phyloP scores from a whole-genome alignment of 345 rosid species.

The Angophora floribunda region DNA sequence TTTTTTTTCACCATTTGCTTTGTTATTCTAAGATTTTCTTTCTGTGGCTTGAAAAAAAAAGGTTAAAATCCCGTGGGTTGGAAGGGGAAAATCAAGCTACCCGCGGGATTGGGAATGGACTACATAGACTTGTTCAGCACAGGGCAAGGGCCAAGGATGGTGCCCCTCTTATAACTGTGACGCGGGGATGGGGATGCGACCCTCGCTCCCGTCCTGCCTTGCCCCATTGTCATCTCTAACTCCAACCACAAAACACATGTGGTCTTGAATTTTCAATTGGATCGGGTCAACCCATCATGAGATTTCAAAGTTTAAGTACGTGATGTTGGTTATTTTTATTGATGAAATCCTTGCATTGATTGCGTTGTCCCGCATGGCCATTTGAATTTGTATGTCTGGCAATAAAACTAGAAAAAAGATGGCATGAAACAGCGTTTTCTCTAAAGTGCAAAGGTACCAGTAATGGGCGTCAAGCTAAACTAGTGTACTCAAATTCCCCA shows the following conservation, averaged over 20 bases:
- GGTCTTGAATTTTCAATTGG: background rate
- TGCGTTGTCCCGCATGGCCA: background rate
- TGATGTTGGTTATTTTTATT: background rate
- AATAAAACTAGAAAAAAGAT: background rate
- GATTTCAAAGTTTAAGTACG: background rate
- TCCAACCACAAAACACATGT: background rate
- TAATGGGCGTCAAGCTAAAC: background rate
- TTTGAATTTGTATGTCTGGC: background rate
- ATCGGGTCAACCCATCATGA: background rate
- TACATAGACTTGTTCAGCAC: background rate
- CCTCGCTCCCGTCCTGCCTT: background rate
- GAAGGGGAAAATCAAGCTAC: background rate
- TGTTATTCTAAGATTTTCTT: background rate
- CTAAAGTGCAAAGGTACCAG: background rate
- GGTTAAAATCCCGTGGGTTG: background rate
- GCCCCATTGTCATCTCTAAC: background rate
- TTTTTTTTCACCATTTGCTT: background rate
- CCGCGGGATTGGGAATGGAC: background rate
- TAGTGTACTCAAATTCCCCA: background rate
- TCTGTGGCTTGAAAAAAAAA: background rate
- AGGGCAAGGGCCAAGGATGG: background rate
- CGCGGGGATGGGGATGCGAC: background rate
- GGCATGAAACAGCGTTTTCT: background rate
- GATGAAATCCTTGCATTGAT: background rate
- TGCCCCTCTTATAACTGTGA: background rate